Conservation (phyloP, 352 stramenopile genomes). For the Phytophthora hibernalis region DNA sequence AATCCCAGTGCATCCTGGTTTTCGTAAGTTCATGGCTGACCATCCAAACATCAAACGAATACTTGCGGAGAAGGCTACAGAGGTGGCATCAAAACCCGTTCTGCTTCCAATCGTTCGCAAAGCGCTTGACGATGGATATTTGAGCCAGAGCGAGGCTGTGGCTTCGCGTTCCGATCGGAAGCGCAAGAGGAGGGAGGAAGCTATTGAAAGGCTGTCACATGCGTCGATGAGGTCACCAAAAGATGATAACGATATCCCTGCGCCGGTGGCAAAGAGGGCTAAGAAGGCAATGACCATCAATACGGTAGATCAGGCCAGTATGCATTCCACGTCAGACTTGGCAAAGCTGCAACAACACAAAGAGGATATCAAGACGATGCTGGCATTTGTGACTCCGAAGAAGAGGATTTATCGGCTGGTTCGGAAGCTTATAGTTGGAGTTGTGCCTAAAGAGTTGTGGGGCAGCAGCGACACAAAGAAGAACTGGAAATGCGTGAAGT, state of each 20-base stretch:
- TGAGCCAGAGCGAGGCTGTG: constrained; percentile 57
- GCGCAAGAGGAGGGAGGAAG: constrained; percentile 54
- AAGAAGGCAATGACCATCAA: neutral
- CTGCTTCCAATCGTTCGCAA: constrained; percentile 36
- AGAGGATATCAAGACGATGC: constrained; percentile 49
- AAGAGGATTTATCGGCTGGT: constrained; percentile 55
- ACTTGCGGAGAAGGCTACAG: constrained; percentile 16
- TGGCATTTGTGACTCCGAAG: constrained; percentile 54
- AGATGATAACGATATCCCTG: neutral
- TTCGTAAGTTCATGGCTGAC: constrained; percentile 57
- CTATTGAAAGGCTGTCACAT: constrained; percentile 56
- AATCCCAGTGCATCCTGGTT: constrained; percentile 38
- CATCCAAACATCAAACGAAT: constrained; percentile 42
- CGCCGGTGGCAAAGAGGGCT: constrained; percentile 16
- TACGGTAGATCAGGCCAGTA: neutral
- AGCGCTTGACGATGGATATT: constrained; percentile 59
- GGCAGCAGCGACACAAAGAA: constrained; percentile 33
- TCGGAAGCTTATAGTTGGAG: constrained; percentile 52
- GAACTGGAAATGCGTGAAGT: constrained; percentile 69
- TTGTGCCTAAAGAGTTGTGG: constrained; percentile 74
- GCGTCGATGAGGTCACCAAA: constrained; percentile 22
- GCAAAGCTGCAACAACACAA: constrained; percentile 61
- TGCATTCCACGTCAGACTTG: constrained; percentile 16
- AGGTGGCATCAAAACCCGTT: constrained; percentile 14
- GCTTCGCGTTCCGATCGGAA: constrained; percentile 38